A percentile compares a stretch with the other conserved stretches of the same genome.
phyloP scores from a whole-genome alignment of 257 asterid species.

The Rauvolfia tetraphylla region DNA sequence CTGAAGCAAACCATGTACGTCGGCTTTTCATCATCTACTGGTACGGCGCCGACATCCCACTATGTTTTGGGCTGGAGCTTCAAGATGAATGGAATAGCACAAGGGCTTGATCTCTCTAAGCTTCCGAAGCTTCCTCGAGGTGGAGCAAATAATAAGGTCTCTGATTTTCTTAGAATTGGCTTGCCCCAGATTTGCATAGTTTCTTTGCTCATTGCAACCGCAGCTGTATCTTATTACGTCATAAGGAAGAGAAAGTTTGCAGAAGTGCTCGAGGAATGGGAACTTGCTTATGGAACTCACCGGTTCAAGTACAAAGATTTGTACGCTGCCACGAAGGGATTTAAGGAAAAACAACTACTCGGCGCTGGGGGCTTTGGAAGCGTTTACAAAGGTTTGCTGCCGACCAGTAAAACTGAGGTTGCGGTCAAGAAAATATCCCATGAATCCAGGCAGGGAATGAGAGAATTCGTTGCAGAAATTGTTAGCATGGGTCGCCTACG shows the following conservation, averaged over 20 bases:
- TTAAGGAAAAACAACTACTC: conserved; percentile 4
- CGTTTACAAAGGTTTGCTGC: conserved; percentile 15
- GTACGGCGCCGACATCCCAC: neutral
- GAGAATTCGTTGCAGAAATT: conserved; percentile 26
- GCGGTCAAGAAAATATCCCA: conserved; percentile 26
- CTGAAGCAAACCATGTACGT: conserved; percentile 15
- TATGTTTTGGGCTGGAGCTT: conserved; percentile 29
- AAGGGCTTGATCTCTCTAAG: conserved; percentile 8
- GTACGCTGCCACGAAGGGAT: conserved; percentile 24
- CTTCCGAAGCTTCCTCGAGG: conserved; percentile 8
- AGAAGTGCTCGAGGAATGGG: conserved; percentile 28
- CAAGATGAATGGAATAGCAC: conserved; percentile 21
- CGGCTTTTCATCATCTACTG: conserved; percentile 22
- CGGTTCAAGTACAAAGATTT: conserved; percentile 25
- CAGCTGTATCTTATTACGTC: neutral
- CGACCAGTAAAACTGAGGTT: neutral
- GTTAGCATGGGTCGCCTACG: conserved; percentile 20
- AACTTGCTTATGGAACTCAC: conserved; percentile 21
- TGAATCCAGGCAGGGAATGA: conserved; percentile 24
- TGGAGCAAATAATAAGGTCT: neutral
- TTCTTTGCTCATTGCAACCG: neutral
- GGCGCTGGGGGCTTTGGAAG: conserved; percentile 26
- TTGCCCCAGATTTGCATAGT: neutral
- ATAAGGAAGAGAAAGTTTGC: conserved; percentile 12
- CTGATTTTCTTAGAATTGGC: neutral